phyloP scores from a whole-genome alignment of 2,329 filamentous ascomycete species.

The Apiospora rasikravindrae region DNA sequence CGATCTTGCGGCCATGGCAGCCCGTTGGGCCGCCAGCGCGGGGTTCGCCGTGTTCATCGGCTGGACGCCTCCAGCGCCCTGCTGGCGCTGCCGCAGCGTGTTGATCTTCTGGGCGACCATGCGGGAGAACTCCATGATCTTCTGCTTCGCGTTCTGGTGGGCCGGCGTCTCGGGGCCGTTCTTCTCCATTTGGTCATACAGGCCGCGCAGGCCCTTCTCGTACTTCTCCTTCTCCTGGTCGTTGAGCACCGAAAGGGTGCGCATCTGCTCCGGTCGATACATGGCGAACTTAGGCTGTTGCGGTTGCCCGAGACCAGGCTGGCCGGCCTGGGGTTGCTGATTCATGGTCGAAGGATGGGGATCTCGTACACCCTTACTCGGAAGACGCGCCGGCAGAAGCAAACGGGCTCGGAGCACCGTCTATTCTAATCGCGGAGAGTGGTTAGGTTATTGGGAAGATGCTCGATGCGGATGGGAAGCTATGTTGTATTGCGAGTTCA shows the following conservation, averaged over 20 bases:
- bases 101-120: slow-evolving; percentile 59
- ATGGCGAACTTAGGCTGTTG: slow-evolving; percentile 40
- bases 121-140: slow-evolving; percentile 65
- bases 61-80: slow-evolving; percentile 23
- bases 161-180: slow-evolving; percentile 51
- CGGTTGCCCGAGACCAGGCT: slow-evolving; percentile 23
- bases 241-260: slow-evolving; percentile 53
- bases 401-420: neutral
- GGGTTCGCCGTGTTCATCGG: neutral
- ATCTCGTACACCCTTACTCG: neutral
- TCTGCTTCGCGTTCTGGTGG: slow-evolving; percentile 58
- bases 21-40: slow-evolving; percentile 19
- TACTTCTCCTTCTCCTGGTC: slow-evolving; percentile 64
- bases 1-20: slow-evolving; percentile 7
- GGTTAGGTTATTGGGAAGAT: too few relatives aligned
- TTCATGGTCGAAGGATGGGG: neutral
- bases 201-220: slow-evolving; percentile 57
- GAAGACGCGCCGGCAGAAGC: neutral
- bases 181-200: slow-evolving; percentile 59
- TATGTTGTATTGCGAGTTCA: neutral
- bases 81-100: slow-evolving; percentile 36
- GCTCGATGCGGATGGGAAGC: neutral
- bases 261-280: slow-evolving; percentile 59
- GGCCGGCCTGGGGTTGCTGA: neutral
- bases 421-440: neutral